Percentiles rank a stretch among this genome's conserved stretches.
Evolutionary conservation across 306 rosid species (phyloP).

Genomic region (Vigna reflexopilosa): DNA sequence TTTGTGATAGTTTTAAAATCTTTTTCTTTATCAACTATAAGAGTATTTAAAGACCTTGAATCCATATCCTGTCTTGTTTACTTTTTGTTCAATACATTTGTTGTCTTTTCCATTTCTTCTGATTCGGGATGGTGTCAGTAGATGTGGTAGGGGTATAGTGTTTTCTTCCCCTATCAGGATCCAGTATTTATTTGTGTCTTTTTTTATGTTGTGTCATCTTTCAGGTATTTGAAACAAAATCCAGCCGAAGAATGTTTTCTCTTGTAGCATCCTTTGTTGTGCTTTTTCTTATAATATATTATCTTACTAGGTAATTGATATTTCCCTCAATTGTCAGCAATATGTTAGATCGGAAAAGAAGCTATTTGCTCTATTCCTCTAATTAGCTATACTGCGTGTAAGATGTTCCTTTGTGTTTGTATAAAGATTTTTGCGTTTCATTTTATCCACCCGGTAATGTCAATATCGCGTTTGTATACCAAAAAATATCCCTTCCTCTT

Average conservation of each 20-base stretch:
- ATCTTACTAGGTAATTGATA: constrained; percentile 65
- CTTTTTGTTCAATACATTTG: neutral
- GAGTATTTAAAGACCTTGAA: too few relatives aligned
- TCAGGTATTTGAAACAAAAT: constrained; percentile 96
- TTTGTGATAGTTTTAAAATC: constrained; percentile 23
- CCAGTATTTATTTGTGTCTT: constrained; percentile 8
- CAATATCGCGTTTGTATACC: constrained; percentile 19
- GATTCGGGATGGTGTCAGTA: neutral
- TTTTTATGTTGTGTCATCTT: constrained; percentile 35
- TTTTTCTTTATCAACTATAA: constrained; percentile 1
- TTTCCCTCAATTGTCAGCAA: constrained; percentile 35
- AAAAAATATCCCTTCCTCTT: neutral
- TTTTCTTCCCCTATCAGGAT: constrained; percentile 13
- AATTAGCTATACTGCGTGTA: constrained; percentile 39
- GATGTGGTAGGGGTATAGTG: neutral
- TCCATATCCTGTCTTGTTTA: neutral
- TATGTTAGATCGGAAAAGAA: constrained; percentile 32
- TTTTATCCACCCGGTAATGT: constrained; percentile 35
- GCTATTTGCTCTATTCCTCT: constrained; percentile 45
- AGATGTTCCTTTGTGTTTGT: constrained; percentile 41
- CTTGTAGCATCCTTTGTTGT: constrained; percentile 87
- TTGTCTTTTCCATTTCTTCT: neutral
- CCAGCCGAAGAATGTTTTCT: constrained; percentile 87
- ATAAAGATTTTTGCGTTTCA: constrained; percentile 47
- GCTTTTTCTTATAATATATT: constrained; percentile 83